A percentile compares a stretch with the other conserved stretches of the same genome.
phyloP scores from a whole-genome alignment of 2,329 filamentous ascomycete genomes.

The Ophiostoma ulmi region DNA sequence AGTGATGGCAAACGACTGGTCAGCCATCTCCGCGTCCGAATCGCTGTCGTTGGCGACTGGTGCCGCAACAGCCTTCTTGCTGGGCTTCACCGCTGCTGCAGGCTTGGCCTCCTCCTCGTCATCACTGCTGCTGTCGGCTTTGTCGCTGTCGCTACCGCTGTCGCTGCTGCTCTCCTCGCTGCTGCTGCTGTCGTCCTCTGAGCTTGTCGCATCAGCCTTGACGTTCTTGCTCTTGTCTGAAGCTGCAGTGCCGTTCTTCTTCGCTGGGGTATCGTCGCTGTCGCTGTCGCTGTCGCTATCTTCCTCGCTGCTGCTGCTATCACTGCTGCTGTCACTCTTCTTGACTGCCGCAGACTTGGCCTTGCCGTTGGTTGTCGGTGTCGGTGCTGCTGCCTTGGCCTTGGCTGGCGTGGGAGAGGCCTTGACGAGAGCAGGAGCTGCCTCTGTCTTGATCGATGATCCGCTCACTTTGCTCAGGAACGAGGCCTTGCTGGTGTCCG shows the following conservation, averaged over 20 bases:
- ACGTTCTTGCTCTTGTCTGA: neutral
- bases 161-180: conserved; percentile 25
- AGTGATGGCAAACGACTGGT: conserved; percentile 37
- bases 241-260: conserved; percentile 24
- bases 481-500: conserved; percentile 14
- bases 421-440: neutral
- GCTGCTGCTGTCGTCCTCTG: conserved; percentile 18
- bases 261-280: conserved; percentile 17
- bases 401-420: neutral
- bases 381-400: neutral
- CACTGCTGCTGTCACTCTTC: conserved; percentile 16
- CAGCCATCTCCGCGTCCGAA: conserved; percentile 28
- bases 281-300: neutral
- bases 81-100: neutral
- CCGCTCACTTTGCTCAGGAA: conserved; percentile 26
- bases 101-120: conserved; percentile 17
- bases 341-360: neutral
- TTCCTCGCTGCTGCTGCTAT: conserved; percentile 8
- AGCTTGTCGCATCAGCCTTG: neutral
- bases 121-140: conserved; percentile 8
- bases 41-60: neutral
- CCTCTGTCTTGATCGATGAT: neutral
- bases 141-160: conserved; percentile 20
- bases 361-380: conserved; percentile 16
- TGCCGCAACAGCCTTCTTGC: neutral